These are phyloP conservation scores for Stephania cephalantha DNA, from an alignment of 164 flowering plant genomes.

Conservation along the genomic window DNA sequence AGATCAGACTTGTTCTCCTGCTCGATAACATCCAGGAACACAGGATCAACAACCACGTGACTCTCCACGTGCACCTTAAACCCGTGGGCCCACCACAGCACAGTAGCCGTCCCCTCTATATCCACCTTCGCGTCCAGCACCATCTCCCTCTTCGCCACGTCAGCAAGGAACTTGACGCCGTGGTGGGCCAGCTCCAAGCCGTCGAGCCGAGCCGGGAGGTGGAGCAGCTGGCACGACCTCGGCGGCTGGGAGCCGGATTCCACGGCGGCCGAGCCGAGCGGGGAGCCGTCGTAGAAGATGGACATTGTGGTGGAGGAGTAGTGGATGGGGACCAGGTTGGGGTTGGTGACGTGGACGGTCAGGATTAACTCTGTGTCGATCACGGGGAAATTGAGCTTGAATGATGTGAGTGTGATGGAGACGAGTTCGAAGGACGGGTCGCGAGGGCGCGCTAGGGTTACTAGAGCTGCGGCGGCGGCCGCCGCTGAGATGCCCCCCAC, in stretches of 20 bases:
- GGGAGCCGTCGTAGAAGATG: conserved; percentile 68
- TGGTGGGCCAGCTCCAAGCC: conserved; percentile 61
- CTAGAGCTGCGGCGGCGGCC: conserved; percentile 28
- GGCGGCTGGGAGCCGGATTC: conserved; percentile 69
- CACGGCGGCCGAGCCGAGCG: conserved; percentile 64
- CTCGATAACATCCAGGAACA: conserved; percentile 68
- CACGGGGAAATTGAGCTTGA: conserved; percentile 64
- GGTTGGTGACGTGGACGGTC: conserved; percentile 87
- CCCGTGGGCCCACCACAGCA: conserved; percentile 65
- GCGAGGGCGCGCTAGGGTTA: conserved; percentile 44
- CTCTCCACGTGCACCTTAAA: conserved; percentile 75
- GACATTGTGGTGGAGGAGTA: conserved; percentile 72
- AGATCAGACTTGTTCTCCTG: conserved; percentile 60
- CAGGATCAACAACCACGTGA: conserved; percentile 67
- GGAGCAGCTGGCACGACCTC: conserved; percentile 54
- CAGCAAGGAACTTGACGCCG: conserved; percentile 44
- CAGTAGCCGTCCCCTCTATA: conserved; percentile 55
- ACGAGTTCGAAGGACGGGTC: conserved; percentile 73
- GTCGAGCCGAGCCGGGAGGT: conserved; percentile 58
- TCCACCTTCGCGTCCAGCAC: conserved; percentile 65
- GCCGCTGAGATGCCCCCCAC: conserved; percentile 51
- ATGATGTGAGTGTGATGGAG: conserved; percentile 64
- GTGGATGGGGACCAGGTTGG: conserved; percentile 62
- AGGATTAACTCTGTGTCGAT: conserved; percentile 69
- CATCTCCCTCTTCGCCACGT: conserved; percentile 75